These are phyloP conservation scores for Chlorella sp. DNA, from an alignment of 139 green algal species.

Conservation along the genomic window DNA sequence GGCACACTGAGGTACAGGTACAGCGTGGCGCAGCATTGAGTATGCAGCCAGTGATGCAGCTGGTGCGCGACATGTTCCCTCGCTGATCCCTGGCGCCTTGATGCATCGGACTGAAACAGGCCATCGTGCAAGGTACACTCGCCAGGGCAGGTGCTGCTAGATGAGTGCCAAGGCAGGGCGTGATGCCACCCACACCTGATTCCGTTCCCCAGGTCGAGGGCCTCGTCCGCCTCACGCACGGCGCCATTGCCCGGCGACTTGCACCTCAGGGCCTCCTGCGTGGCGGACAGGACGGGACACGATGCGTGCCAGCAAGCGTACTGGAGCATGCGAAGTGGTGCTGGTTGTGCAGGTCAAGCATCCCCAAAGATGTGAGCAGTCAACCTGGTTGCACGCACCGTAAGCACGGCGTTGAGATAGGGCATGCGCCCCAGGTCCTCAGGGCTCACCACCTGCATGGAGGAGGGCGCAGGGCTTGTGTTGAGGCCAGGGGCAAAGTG, in stretches of 20 bases:
- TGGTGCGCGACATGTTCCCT: not conserved
- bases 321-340: not conserved
- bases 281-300: not conserved
- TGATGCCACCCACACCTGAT: too few relatives aligned
- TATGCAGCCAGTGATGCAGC: not conserved
- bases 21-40: not conserved
- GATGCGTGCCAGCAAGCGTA: not conserved
- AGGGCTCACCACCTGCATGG: not conserved
- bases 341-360: too few relatives aligned
- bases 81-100: not conserved
- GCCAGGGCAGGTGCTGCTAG: too few relatives aligned
- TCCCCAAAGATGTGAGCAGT: too few relatives aligned
- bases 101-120: too few relatives aligned
- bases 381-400: too few relatives aligned
- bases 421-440: not conserved
- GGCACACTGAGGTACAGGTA: not conserved
- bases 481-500: not conserved
- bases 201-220: too few relatives aligned
- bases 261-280: not conserved
- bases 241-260: too few relatives aligned
- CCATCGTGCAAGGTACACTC: too few relatives aligned
- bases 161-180: too few relatives aligned
- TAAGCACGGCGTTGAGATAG: not conserved
- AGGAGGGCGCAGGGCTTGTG: not conserved
- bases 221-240: too few relatives aligned